Evolutionary conservation across 768 basidiomycete genomes (phyloP), one percentile per base, ranked within the genome.

Genomic region (Rhodotorula kratochvilovae): DNA sequence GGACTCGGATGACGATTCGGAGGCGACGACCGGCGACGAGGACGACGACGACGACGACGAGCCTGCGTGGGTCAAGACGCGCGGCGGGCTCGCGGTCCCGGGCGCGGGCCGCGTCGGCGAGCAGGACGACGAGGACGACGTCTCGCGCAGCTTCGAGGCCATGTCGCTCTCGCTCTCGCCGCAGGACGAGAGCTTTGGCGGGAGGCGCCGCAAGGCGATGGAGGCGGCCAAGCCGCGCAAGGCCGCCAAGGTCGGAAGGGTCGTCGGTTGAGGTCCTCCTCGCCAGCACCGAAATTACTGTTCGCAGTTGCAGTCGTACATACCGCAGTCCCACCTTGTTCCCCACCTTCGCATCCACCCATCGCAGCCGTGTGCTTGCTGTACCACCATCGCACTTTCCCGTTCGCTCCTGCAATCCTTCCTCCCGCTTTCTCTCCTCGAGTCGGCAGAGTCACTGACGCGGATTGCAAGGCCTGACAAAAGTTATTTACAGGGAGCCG

Each of bases 81-180:
- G 61, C 25, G 70, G 64, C 8, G 74, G 74, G 33, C 54, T 71
- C 8, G 67, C 70, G 2, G 74, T 72, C 21, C 70, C 74, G 0
- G 70, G 70, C 5, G 53, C 53, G 51, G 31, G 59, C 63, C 12
- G 55, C 21, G 55, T 67, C 27, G 68, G 67, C 19, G 69, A 61
- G 31, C 69, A 69, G 15, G 77, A 76, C 27, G 76, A 75, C 17
- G 76, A 72, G 43, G 77, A 71, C n/a, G 71, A 72, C 27, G 71
- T 76, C 21, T 56, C 66, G 29, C 66, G 70, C 45, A 68, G 64
- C 43, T 76, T 77, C 54, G 76, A 77, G 48, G 75, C 75, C 35
- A 77, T 77, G 76, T 54, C 61, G 23, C 54, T 76, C 45, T 42
- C 57, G 45, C 61, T 70, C 45, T 58, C 61, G 23, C 74, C 74